Percentiles rank a stretch among this genome's conserved stretches.
These are phyloP conservation scores for Kernera saxatilis DNA, from an alignment of 345 rosid species.

Conservation along the genomic window DNA sequence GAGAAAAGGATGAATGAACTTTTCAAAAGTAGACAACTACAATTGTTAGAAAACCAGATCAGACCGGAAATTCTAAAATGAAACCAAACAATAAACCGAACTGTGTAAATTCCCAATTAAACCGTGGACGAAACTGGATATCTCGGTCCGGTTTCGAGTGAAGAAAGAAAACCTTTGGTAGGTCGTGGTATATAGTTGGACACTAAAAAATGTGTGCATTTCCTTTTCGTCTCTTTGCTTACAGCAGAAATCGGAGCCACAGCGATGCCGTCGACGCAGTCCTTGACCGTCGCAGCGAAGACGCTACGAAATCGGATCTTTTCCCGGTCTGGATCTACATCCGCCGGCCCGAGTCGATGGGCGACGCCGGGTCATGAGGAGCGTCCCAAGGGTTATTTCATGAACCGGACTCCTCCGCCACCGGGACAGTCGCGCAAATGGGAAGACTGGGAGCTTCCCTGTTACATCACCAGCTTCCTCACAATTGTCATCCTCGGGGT, in stretches of 20 bases:
- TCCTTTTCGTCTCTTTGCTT: not conserved
- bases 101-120: not conserved
- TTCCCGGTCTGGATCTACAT: slow-evolving; percentile 41
- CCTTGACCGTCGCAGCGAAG: slow-evolving; percentile 37
- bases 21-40: not conserved
- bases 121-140: not conserved
- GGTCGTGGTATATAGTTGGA: slow-evolving; percentile 3
- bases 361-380: slow-evolving; percentile 85
- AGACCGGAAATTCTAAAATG: not conserved
- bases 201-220: not conserved
- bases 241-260: slow-evolving; percentile 2
- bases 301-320: slow-evolving; percentile 66
- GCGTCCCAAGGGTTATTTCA: slow-evolving; percentile 79
- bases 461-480: slow-evolving; percentile 96
- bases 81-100: not conserved
- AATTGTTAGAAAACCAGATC: not conserved
- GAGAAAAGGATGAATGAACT: not conserved
- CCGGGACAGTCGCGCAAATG: slow-evolving; percentile 86
- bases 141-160: not conserved
- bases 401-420: slow-evolving; percentile 70
- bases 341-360: slow-evolving; percentile 78
- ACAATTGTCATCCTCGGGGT: slow-evolving; percentile 94
- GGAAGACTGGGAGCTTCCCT: slow-evolving; percentile 99
- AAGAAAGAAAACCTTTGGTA: not conserved
- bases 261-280: slow-evolving; percentile 37